Base-by-base conservation (phyloP, 768 basidiomycete species). In the Tylopilus vinaceipallidus region DNA sequence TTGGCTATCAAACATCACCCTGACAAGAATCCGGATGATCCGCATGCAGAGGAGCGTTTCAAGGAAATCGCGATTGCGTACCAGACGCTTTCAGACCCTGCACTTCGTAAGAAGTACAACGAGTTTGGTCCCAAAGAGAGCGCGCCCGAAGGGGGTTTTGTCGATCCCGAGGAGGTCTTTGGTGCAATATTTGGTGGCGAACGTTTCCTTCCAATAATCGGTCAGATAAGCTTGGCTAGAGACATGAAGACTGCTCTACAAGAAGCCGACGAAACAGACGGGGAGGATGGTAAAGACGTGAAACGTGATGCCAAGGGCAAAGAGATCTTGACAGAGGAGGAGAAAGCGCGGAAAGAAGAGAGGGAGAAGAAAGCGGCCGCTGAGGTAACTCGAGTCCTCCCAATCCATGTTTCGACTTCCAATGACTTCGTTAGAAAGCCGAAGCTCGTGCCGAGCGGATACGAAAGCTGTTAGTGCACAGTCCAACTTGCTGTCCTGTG, bases 181-280 rank as follows among this genome's bases (percentile, higher is more conserved):
- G 81, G 88, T 6, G 85, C 86, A 11, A 88, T 95, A 52, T 95
- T 95, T 55, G 93, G 93, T 37, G 92, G 92, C 2, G 91, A 93
- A 44, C 72, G 84, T 26, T 95, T 95, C 68, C 70, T 83, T 37
- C 84, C 90, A 3, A 90, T 95, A 62, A 94, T 95, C 62, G 93
- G 93, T 8, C 77, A 86, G 37, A 93, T 95, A 58, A 89, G 88
- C 53, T 72, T 95, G 46, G 93, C 90, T 26, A 77, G 80, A 59
- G 93, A 95, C 60, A 94, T 95, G 93, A 95, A 95, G 73, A 78
- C 86, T 3, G 93, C 91, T 4, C 68, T 95, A 62, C 92, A 95
- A 61, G 91, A 94, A 63, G 91, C 83, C 0, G 88, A 87, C 32
- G 88, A 88, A 42, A 80, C 75, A 0, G 84, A 83, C 49, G 76